Conservation (phyloP, 2,329 filamentous ascomycete species). For the Xylaria sp. region DNA sequence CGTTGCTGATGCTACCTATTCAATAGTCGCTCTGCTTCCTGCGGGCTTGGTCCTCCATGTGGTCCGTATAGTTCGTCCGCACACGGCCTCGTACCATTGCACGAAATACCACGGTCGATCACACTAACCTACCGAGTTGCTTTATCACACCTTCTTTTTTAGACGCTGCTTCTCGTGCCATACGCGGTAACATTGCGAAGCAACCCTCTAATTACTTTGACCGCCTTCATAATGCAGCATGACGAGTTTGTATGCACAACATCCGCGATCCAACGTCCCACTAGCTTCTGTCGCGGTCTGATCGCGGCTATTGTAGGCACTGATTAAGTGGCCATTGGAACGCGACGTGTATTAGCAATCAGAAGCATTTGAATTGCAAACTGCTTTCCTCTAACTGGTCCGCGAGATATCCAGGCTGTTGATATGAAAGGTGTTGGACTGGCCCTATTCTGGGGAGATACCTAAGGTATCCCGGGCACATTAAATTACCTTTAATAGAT, state of each 20-base stretch:
- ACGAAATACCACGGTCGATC: constrained; percentile 16
- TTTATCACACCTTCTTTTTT: constrained; percentile 16
- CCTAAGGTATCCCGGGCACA: no score
- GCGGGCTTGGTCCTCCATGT: neutral
- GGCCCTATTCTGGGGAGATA: no score
- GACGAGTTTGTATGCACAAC: constrained; percentile 34
- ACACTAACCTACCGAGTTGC: neutral
- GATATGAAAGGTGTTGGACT: neutral
- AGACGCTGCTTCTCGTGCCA: neutral
- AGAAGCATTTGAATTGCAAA: neutral
- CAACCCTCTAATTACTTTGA: constrained; percentile 4
- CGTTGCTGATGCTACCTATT: neutral
- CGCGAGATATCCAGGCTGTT: neutral
- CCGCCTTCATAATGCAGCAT: constrained; percentile 35
- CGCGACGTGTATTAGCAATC: neutral
- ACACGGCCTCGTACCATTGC: constrained; percentile 24
- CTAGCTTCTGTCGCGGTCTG: neutral
- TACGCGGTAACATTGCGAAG: neutral
- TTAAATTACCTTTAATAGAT: no score
- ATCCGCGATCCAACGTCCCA: constrained; percentile 27
- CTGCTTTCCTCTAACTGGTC: neutral
- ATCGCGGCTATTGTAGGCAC: neutral
- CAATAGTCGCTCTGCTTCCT: neutral
- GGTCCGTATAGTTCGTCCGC: constrained; percentile 2
- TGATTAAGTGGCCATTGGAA: neutral